These are phyloP conservation scores for Blastobotrys arbuscula DNA, from an alignment of 1,139 yeast genomes.

Conservation along the genomic window DNA sequence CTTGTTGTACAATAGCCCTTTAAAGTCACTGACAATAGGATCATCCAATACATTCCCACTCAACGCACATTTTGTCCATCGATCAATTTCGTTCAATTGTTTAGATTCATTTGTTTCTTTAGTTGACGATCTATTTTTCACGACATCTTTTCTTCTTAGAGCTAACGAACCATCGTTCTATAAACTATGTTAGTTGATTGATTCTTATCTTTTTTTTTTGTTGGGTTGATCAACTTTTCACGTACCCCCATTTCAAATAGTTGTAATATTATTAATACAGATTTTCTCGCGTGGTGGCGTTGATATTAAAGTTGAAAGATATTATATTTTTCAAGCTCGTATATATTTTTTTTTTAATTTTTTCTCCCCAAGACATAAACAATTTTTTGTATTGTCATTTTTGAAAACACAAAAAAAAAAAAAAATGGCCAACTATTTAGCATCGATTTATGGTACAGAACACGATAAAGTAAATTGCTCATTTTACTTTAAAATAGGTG, in stretches of 20 bases:
- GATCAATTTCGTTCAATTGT: slow-evolving; percentile 26
- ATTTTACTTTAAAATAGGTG: slow-evolving; percentile 81
- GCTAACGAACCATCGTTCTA: slow-evolving; percentile 51
- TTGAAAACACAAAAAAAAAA: background rate
- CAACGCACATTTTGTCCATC: slow-evolving; percentile 44
- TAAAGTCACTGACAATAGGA: slow-evolving; percentile 66
- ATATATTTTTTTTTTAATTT: background rate
- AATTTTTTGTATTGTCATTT: no score
- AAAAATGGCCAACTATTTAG: slow-evolving; percentile 34
- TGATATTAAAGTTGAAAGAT: no score
- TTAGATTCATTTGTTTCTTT: slow-evolving; percentile 23
- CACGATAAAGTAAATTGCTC: slow-evolving; percentile 42
- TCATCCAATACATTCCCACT: slow-evolving; percentile 37
- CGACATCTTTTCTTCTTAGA: slow-evolving; percentile 43
- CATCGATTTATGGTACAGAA: slow-evolving; percentile 40
- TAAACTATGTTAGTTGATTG: background rate
- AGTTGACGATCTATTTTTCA: slow-evolving; percentile 24
- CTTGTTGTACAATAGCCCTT: slow-evolving; percentile 65
- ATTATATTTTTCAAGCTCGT: no score
- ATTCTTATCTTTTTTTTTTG: background rate
- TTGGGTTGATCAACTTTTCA: background rate
- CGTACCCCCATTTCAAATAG: slow-evolving; percentile 17
- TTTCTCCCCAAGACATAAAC: background rate
- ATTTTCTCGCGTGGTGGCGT: no score
- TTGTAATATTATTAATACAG: no score